phyloP scores from a whole-genome alignment of 2,329 filamentous ascomycete species.

The Fusarium papillatum region DNA sequence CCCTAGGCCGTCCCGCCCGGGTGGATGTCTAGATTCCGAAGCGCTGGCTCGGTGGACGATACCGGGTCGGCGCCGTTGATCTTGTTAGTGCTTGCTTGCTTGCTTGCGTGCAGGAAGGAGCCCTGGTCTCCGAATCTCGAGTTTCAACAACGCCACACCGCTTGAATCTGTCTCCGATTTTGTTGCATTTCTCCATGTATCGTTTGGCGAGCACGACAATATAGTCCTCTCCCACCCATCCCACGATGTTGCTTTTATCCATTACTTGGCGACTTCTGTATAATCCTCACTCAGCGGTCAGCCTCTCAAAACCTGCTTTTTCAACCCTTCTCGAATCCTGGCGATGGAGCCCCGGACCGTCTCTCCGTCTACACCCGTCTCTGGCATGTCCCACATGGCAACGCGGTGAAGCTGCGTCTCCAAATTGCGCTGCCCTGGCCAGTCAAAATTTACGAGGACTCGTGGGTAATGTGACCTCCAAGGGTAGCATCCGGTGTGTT shows the following conservation, averaged over 20 bases:
- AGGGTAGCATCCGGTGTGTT: background rate
- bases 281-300: background rate
- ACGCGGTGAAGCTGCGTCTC: conserved; percentile 13
- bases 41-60: conserved; percentile 38
- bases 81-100: conserved; percentile 34
- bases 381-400: conserved; percentile 10
- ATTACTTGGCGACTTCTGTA: background rate
- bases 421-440: background rate
- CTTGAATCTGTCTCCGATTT: background rate
- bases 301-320: background rate
- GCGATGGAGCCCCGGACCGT: conserved; percentile 2
- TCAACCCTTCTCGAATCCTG: background rate
- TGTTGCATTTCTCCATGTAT: background rate
- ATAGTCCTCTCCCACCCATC: background rate
- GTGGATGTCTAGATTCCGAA: conserved; percentile 42
- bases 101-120: conserved; percentile 29
- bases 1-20: conserved; percentile 32
- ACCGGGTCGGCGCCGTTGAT: conserved; percentile 22
- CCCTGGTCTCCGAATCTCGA: conserved; percentile 26
- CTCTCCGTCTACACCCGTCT: conserved; percentile 8
- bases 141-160: conserved; percentile 33
- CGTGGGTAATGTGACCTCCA: background rate
- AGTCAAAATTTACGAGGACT: background rate
- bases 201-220: background rate
- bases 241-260: background rate